phyloP scores from a whole-genome alignment of 2,329 filamentous ascomycete species.

The Cladophialophora chaetospira region DNA sequence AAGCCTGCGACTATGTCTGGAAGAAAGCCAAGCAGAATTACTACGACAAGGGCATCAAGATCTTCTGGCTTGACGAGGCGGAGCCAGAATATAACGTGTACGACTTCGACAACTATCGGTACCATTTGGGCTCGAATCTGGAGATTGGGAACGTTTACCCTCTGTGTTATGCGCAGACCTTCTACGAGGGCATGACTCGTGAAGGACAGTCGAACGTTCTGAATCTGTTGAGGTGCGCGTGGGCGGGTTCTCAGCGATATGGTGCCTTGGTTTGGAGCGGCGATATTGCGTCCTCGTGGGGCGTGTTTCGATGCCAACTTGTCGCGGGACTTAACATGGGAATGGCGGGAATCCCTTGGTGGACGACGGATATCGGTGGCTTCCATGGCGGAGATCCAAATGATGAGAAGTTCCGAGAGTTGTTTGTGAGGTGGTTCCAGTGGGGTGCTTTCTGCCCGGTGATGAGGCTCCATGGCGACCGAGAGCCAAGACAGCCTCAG shows the following conservation, averaged over 20 bases:
- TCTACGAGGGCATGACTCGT: conserved; percentile 60
- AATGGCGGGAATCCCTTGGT: conserved; percentile 65
- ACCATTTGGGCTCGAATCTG: conserved; percentile 57
- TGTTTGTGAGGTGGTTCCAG: conserved; percentile 70
- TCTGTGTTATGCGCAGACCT: conserved; percentile 57
- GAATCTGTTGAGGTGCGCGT: conserved; percentile 60
- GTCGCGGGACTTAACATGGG: conserved; percentile 68
- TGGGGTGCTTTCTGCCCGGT: conserved; percentile 66
- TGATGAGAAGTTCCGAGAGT: conserved; percentile 59
- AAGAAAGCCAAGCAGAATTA: conserved; percentile 61
- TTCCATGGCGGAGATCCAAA: conserved; percentile 66
- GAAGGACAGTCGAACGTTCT: conserved; percentile 53
- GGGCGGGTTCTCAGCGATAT: conserved; percentile 63
- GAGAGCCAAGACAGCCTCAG: conserved; percentile 59
- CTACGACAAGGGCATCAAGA: conserved; percentile 60
- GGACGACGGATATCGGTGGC: conserved; percentile 70
- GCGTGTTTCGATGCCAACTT: conserved; percentile 60
- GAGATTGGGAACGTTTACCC: conserved; percentile 64
- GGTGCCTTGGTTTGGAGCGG: conserved; percentile 68
- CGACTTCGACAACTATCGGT: conserved; percentile 68
- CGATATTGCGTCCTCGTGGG: conserved; percentile 67
- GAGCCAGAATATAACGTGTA: conserved; percentile 67
- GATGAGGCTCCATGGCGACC: conserved; percentile 67
- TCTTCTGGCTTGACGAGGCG: conserved; percentile 70
- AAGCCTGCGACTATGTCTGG: conserved; percentile 62